Evolutionary conservation across 768 basidiomycete genomes (phyloP), one percentile per base, ranked within the genome.

Genomic region (Leccinellum albellum): DNA sequence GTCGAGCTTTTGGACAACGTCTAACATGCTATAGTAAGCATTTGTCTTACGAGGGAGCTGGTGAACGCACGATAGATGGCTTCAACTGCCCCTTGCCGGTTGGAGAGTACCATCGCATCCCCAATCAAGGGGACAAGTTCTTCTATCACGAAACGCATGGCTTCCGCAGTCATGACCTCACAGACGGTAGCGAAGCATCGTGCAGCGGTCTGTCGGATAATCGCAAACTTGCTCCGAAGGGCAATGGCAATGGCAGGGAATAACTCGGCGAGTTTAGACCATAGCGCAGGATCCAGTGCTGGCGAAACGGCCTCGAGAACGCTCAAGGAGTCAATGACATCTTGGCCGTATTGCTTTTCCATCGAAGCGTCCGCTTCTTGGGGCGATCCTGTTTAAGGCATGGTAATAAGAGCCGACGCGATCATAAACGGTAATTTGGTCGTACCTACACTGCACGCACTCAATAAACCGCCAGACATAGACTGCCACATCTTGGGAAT

Each of bases 401-500:
- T 15, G 21, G 15, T 35, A 33, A 45, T 57, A 31, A 51, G 54
- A 32, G 46, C 46, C 5, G 26, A 33, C 26, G 26, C 12, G 15
- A 35, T 29, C 4, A 20, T 49, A 24, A 31, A 6, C 13, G 7
- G 58, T 44, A 42, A 37, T n/a, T 12, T 46, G 23, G 14, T 37
- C 83, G 45, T 69, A 94, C 94, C 85, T 33, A 79, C 70, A 42
- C 78, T 75, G 61, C 88, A 94, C 23, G 86, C 82, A 53, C 81
- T 83, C 46, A 88, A 63, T 35, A 97, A 69, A 23, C 90, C 87
- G 23, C 87, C 87, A 14, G 85, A 86, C 85, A 97, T 92, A 5
- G 90, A 93, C 50, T 89, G 86, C 95, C 96, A 98, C 81, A 98
- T 89, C 62, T 85, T 92, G 2, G 97, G 96, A n/a, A 98, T 84